phyloP scores from a whole-genome alignment of 768 basidiomycete species.

The Rhodosporidiobolus sp. region DNA sequence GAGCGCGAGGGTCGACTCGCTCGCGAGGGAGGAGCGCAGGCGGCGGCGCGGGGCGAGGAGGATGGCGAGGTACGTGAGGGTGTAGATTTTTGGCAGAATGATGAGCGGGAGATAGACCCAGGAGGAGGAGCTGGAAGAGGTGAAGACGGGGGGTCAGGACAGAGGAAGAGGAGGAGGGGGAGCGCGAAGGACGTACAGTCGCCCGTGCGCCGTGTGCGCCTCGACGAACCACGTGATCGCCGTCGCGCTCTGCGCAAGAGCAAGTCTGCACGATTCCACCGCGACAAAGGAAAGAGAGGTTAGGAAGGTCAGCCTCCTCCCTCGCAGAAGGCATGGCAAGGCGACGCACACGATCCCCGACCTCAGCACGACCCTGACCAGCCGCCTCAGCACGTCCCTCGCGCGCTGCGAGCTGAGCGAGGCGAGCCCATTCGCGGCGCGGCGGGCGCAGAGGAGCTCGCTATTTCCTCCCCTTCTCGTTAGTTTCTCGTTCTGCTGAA shows the following conservation, averaged over 20 bases:
- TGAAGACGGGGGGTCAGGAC: not conserved
- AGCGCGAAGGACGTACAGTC: too few relatives aligned
- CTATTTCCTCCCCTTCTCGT: too few relatives aligned
- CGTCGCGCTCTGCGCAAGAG: not conserved
- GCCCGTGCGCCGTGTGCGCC: not conserved
- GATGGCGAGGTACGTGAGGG: slow-evolving; percentile 3
- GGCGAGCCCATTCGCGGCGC: not conserved
- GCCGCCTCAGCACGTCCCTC: not conserved
- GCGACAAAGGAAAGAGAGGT: too few relatives aligned
- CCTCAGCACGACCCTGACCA: not conserved
- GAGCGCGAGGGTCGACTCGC: not conserved
- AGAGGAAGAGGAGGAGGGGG: too few relatives aligned
- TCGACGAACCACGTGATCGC: not conserved
- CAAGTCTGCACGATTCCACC: not conserved
- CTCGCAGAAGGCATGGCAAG: not conserved
- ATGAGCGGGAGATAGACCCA: slow-evolving; percentile 11
- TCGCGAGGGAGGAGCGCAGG: not conserved
- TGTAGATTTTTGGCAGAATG: slow-evolving; percentile 5
- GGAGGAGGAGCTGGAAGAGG: too few relatives aligned
- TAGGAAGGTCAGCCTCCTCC: not conserved
- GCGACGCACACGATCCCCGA: not conserved
- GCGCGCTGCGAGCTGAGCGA: not conserved
- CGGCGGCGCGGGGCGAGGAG: not conserved
- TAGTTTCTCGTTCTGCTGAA: too few relatives aligned
- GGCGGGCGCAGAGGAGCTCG: not conserved